Base-by-base conservation (phyloP, 306 rosid genomes). In the Castanopsis chinensis region DNA sequence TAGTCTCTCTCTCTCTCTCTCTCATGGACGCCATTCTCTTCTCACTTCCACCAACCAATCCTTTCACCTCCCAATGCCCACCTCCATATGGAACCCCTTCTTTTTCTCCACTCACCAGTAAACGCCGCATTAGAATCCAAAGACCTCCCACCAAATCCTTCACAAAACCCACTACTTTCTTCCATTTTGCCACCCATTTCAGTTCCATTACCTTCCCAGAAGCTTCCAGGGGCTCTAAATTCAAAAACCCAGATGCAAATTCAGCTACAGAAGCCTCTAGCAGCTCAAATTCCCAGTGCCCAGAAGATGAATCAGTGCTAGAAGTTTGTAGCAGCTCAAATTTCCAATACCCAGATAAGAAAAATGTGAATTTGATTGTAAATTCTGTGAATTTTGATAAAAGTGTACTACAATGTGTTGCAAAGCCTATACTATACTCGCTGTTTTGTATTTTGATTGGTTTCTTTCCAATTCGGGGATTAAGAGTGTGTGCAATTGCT, bases 391-490 rank as follows among this genome's bases (percentile, higher is more conserved):
- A 75, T 56, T 55, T 28, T 5, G 79, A 79, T 18, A 79, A 52
- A 55, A 37, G 23, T 65, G 1, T 86, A 70, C 76, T 82, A n/a
- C 76, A 79, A 56, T 71, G 79, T 81, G 21, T 88, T 43, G 75
- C 67, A 5, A 83, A 80, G 78, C 83, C 87, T 2, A 52, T 89
- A 5, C 71, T 79, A 19, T 83, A 81, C 56, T 78, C 88, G n/a
- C 28, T 91, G 49, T 82, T 92, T 30, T 94, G 91, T 56, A 77
- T 89, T 76, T 93, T 91, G 4, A 5, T 94, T 28, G 91, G 95
- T 4, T 85, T 85, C 70, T 70, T 91, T 67, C 83, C 92, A 7
- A 25, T 90, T 78, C 82, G 87, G 69, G 21, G 79, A 15, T 65
- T 77, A 79, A 84, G 81, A 37, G 72, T 35, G 79, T 81, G 82